A percentile compares a stretch with the other conserved stretches of the same genome.
These are phyloP conservation scores for Aspergillus tamarii DNA, from an alignment of 2,329 filamentous ascomycete genomes.

Conservation along the genomic window DNA sequence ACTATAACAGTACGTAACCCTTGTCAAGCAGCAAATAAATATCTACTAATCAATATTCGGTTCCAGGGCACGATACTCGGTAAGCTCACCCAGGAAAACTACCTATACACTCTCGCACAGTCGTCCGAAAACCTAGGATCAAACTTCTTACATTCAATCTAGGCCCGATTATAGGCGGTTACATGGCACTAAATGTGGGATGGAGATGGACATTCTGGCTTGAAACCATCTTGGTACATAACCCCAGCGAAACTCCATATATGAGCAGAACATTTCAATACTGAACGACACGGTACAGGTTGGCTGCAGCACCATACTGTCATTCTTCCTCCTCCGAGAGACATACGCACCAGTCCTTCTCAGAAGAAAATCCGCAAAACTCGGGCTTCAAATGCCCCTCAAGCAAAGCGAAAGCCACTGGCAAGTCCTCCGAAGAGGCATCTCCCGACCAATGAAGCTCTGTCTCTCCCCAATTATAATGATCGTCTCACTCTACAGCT, in stretches of 20 bases:
- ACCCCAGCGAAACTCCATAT: background rate
- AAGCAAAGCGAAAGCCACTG: background rate
- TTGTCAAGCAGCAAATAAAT: too few species aligned
- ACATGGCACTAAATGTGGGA: background rate
- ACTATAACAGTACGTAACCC: background rate
- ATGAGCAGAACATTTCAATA: too few species aligned
- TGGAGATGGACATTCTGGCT: constrained; percentile 10
- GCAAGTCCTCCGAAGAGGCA: background rate
- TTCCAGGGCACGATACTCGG: background rate
- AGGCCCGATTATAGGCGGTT: constrained; percentile 8
- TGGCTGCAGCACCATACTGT: background rate
- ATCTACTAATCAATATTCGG: background rate
- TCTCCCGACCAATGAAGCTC: constrained; percentile 49
- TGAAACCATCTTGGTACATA: background rate
- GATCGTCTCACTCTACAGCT: constrained; percentile 64
- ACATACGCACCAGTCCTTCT: background rate
- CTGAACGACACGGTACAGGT: background rate
- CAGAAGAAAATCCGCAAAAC: background rate
- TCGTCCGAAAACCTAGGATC: background rate
- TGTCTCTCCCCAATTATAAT: constrained; percentile 63
- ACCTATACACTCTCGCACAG: background rate
- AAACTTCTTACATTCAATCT: background rate
- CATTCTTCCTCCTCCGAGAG: background rate
- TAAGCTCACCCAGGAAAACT: background rate
- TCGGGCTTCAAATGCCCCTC: background rate